phyloP scores from a whole-genome alignment of 768 basidiomycete genomes.

The Chalciporus chontae region DNA sequence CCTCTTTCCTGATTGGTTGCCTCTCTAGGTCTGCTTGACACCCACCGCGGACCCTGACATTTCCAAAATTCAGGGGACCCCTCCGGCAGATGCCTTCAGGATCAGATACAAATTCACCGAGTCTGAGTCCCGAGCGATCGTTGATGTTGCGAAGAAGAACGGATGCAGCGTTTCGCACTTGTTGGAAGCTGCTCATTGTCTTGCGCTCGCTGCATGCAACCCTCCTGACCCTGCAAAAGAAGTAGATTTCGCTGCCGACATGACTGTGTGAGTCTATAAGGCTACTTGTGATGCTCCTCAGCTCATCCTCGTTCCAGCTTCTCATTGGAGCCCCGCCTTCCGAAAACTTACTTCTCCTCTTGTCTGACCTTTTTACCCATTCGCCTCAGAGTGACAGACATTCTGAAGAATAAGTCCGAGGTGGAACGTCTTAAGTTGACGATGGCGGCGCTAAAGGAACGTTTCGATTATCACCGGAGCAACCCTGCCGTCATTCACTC shows the following conservation, averaged over 20 bases:
- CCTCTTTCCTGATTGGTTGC: background rate
- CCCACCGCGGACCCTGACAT: background rate
- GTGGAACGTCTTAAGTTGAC: background rate
- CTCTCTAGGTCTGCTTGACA: background rate
- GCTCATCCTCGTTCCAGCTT: background rate
- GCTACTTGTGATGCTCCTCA: too few relatives aligned
- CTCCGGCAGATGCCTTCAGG: too few relatives aligned
- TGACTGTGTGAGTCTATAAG: slow-evolving; percentile 3
- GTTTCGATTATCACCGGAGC: background rate
- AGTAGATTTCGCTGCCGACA: slow-evolving; percentile 4
- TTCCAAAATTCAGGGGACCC: too few relatives aligned
- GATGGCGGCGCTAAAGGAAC: background rate
- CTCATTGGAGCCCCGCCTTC: slow-evolving; percentile 4
- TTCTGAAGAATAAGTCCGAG: background rate
- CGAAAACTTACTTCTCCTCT: slow-evolving; percentile 1
- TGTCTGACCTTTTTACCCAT: slow-evolving; percentile 1
- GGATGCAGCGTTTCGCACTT: slow-evolving; percentile 3
- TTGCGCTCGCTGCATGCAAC: slow-evolving; percentile 11
- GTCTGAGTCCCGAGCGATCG: slow-evolving; percentile 1
- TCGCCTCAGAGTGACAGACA: slow-evolving; percentile 2
- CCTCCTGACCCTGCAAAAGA: background rate
- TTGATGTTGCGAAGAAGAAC: slow-evolving; percentile 2
- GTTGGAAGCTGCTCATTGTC: slow-evolving; percentile 14
- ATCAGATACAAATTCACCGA: background rate
- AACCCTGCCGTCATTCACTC: slow-evolving; percentile 6